Evolutionary conservation across 1,284 basidiomycete genomes (phyloP).

Genomic region (Pseudozyma sp.): DNA sequence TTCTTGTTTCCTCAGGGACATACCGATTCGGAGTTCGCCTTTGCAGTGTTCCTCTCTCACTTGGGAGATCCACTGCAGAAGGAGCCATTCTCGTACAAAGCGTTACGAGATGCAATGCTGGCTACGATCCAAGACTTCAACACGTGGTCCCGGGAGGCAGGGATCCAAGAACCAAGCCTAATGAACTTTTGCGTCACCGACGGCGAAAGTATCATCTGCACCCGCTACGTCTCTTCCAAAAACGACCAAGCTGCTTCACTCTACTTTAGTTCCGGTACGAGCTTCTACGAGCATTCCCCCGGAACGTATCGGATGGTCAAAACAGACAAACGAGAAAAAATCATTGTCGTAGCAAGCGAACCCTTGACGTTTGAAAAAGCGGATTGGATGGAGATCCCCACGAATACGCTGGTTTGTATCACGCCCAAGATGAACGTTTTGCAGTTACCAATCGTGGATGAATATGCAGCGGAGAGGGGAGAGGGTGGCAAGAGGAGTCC

Average conservation of each 20-base stretch:
- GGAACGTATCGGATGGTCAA: conserved; percentile 74
- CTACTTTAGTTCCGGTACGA: conserved; percentile 93
- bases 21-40: conserved; percentile 64
- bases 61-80: conserved; percentile 43
- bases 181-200: conserved; percentile 98
- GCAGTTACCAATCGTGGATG: conserved; percentile 92
- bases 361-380: conserved; percentile 77
- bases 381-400: conserved; percentile 96
- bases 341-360: conserved; percentile 80
- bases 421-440: conserved; percentile 80
- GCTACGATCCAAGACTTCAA: conserved; percentile 62
- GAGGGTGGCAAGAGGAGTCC: conserved; percentile 27
- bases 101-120: conserved; percentile 59
- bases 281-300: conserved; percentile 82
- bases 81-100: conserved; percentile 45
- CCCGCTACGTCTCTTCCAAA: conserved; percentile 90
- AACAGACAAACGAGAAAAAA: conserved; percentile 87
- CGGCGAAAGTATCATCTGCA: conserved; percentile 90
- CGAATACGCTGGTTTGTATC: conserved; percentile 81
- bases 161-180: conserved; percentile 76
- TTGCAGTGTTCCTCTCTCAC: conserved; percentile 63
- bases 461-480: conserved; percentile 71
- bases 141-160: conserved; percentile 54
- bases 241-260: conserved; percentile 92
- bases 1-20: conserved; percentile 64